These are phyloP conservation scores for Mesostigma viride DNA, from an alignment of 139 green algal species.

Conservation along the genomic window DNA sequence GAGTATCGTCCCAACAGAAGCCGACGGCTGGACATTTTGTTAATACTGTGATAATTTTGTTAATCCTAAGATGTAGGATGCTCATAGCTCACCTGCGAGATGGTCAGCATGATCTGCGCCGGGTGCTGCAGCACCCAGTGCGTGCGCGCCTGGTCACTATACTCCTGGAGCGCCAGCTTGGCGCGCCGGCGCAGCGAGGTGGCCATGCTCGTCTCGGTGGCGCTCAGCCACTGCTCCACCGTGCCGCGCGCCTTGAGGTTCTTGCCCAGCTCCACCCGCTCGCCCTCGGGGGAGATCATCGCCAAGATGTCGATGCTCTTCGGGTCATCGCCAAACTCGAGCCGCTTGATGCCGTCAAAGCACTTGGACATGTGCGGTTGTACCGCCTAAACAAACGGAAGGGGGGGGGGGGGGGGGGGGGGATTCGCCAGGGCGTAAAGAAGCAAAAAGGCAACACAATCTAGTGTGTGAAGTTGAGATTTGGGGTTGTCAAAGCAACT, in stretches of 20 bases:
- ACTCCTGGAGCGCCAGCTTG: conserved; percentile 44
- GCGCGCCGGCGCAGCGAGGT: conserved; percentile 44
- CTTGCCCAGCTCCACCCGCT: conserved; percentile 64
- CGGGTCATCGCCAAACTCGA: conserved; percentile 72
- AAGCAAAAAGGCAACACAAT: no score
- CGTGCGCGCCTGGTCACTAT: conserved; percentile 42
- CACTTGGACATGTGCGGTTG: conserved; percentile 80
- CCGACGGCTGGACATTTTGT: no score
- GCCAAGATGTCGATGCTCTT: conserved; percentile 63
- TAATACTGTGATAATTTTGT: no score
- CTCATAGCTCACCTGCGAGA: conserved; percentile 71
- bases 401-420: no score
- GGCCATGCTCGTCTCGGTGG: conserved; percentile 61
- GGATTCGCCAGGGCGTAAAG: no score
- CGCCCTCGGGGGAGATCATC: conserved; percentile 62
- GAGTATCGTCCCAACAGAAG: no score
- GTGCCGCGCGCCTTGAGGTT: conserved; percentile 66
- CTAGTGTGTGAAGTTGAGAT: no score
- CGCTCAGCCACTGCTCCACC: conserved; percentile 69
- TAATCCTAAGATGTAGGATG: no score
- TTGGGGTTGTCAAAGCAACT: no score
- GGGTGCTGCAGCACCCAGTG: conserved; percentile 69
- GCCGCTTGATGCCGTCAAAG: conserved; percentile 70
- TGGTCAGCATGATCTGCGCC: conserved; percentile 64
- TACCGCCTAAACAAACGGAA: no score